Conservation (phyloP, 2,329 filamentous ascomycete species). For the Aspergillus fischeri region DNA sequence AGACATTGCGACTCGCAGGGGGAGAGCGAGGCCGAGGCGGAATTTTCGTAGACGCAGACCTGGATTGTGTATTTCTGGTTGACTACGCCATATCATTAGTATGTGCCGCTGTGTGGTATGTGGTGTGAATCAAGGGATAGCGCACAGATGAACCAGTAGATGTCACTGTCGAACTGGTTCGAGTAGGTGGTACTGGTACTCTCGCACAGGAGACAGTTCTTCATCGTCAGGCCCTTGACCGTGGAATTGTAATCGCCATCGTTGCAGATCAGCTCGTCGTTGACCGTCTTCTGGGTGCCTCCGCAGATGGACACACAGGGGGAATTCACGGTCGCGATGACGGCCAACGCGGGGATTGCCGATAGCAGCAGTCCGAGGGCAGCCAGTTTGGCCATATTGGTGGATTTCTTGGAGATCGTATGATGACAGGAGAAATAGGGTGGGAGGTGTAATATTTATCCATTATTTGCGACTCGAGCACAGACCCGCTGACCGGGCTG, state of each 20-base stretch:
- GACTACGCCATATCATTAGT: background rate
- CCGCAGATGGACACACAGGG: background rate
- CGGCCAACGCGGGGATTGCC: background rate
- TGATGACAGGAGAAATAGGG: background rate
- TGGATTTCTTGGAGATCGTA: background rate
- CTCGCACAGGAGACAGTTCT: background rate
- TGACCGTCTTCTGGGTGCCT: background rate
- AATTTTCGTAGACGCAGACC: background rate
- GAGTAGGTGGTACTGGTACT: slow-evolving; percentile 1
- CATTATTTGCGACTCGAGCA: background rate
- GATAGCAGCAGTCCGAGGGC: background rate
- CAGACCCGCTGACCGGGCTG: background rate
- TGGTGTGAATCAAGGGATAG: background rate
- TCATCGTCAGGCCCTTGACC: background rate
- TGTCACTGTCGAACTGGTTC: background rate
- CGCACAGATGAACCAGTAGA: background rate
- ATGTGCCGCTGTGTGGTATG: too few species aligned
- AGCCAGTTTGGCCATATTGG: background rate
- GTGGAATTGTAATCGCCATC: background rate
- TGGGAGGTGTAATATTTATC: background rate
- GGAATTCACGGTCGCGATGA: background rate
- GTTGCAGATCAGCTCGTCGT: background rate
- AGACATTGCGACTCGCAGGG: background rate
- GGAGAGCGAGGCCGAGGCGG: background rate
- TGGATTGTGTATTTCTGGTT: slow-evolving; percentile 3